These are phyloP conservation scores for Penicillium brevicompactum DNA, from an alignment of 2,329 filamentous ascomycete genomes.

Conservation along the genomic window DNA sequence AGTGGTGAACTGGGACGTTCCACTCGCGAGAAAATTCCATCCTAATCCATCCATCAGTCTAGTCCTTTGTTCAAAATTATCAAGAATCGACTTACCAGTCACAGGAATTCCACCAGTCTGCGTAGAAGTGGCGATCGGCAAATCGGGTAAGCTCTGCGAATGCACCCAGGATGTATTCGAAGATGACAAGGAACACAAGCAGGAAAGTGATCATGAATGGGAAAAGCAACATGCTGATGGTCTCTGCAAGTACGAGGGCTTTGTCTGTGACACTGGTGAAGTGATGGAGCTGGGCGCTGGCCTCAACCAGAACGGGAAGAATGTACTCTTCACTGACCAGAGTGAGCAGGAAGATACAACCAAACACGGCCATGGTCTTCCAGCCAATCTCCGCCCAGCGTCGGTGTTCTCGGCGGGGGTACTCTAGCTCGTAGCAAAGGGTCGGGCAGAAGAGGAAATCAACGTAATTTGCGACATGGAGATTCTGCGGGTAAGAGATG, in stretches of 20 bases:
- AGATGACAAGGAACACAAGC: slow-evolving; percentile 96
- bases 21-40: slow-evolving; percentile 95
- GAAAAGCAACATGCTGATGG: slow-evolving; percentile 87
- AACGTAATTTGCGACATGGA: slow-evolving; percentile 77
- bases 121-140: slow-evolving; percentile 91
- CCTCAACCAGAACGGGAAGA: slow-evolving; percentile 80
- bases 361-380: slow-evolving; percentile 88
- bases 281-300: slow-evolving; percentile 56
- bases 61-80: neutral
- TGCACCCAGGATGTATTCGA: slow-evolving; percentile 92
- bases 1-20: slow-evolving; percentile 97
- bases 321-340: slow-evolving; percentile 94
- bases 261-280: slow-evolving; percentile 62
- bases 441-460: slow-evolving; percentile 93
- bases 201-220: slow-evolving; percentile 97
- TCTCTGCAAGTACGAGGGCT: slow-evolving; percentile 80
- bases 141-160: slow-evolving; percentile 94
- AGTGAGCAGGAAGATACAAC: slow-evolving; percentile 92
- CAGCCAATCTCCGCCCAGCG: slow-evolving; percentile 80
- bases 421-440: slow-evolving; percentile 96
- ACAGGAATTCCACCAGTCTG: slow-evolving; percentile 68
- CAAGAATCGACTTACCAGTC: slow-evolving; percentile 44
- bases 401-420: slow-evolving; percentile 75
- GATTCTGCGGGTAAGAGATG: slow-evolving; percentile 85
- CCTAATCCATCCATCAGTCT: slow-evolving; percentile 51